Conservation (phyloP, 176 grass and related monocot species). For the Carex kokanica region DNA sequence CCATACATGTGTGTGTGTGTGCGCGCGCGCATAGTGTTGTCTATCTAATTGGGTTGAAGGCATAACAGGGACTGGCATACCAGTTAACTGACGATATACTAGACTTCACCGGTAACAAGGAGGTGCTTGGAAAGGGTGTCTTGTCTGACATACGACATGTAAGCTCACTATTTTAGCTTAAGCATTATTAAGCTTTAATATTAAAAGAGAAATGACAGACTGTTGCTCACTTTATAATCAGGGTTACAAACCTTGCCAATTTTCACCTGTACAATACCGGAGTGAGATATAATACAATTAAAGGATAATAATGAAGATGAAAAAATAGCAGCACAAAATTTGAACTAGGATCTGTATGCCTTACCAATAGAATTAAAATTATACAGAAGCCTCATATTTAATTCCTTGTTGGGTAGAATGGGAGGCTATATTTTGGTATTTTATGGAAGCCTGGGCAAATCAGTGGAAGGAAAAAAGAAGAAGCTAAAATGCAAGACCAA, state of each 20-base stretch:
- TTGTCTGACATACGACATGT: slow-evolving; percentile 92
- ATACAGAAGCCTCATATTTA: neutral
- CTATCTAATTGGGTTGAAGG: slow-evolving; percentile 8
- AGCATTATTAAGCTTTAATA: neutral
- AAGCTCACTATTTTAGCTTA: slow-evolving; percentile 30
- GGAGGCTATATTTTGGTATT: slow-evolving; percentile 1
- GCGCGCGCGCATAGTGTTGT: neutral
- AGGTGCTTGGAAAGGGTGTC: slow-evolving; percentile 88
- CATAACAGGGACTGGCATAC: slow-evolving; percentile 80
- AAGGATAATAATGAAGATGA: neutral
- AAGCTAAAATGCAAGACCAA: neutral
- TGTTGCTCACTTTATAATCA: neutral
- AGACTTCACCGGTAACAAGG: slow-evolving; percentile 88
- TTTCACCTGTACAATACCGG: neutral
- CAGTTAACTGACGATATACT: slow-evolving; percentile 96
- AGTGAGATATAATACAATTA: neutral
- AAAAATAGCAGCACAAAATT: neutral
- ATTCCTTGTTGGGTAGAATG: neutral
- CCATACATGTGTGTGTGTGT: neutral
- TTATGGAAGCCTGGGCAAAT: neutral
- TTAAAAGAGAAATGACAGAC: neutral
- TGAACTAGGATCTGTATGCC: neutral
- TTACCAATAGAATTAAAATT: neutral
- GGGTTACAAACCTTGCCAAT: neutral
- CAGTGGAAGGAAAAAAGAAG: neutral